Conservation (phyloP, 2,329 filamentous ascomycete species). For the Pleomassaria siparia region DNA sequence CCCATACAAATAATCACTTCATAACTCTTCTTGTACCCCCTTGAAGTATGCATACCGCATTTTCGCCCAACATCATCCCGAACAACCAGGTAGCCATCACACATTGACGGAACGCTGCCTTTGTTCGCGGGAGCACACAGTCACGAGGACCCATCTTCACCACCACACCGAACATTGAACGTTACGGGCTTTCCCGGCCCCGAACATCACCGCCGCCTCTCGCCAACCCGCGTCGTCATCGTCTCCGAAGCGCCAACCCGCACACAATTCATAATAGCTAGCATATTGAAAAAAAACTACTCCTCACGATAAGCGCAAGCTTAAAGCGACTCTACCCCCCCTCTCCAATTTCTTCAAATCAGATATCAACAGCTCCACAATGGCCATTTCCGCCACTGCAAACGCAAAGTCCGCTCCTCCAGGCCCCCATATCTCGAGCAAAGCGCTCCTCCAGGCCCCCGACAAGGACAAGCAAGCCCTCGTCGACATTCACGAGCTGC, state of each 20-base stretch:
- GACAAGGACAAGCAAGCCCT: slow-evolving; percentile 35
- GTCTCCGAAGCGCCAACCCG: slow-evolving; percentile 1
- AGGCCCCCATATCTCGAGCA: slow-evolving; percentile 19
- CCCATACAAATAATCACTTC: neutral
- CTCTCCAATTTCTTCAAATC: neutral
- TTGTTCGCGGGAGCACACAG: slow-evolving; percentile 1
- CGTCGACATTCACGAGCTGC: slow-evolving; percentile 53
- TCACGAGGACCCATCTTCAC: slow-evolving; percentile 2
- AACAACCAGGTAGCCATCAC: neutral
- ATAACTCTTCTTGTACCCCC: neutral
- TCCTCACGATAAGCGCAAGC: neutral
- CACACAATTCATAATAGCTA: too few species aligned
- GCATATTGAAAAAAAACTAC: too few species aligned
- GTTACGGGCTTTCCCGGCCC: neutral
- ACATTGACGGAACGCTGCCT: slow-evolving; percentile 10
- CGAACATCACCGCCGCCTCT: neutral
- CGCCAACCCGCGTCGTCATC: neutral
- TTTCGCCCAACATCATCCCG: neutral
- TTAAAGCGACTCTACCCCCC: neutral
- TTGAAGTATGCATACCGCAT: slow-evolving; percentile 8
- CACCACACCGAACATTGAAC: neutral
- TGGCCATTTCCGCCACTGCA: neutral
- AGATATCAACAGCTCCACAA: neutral
- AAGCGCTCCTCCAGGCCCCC: slow-evolving; percentile 19
- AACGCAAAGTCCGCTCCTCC: neutral